These are phyloP conservation scores for Carex arenaria DNA, from an alignment of 202 grass and related monocot species.

Conservation along the genomic window DNA sequence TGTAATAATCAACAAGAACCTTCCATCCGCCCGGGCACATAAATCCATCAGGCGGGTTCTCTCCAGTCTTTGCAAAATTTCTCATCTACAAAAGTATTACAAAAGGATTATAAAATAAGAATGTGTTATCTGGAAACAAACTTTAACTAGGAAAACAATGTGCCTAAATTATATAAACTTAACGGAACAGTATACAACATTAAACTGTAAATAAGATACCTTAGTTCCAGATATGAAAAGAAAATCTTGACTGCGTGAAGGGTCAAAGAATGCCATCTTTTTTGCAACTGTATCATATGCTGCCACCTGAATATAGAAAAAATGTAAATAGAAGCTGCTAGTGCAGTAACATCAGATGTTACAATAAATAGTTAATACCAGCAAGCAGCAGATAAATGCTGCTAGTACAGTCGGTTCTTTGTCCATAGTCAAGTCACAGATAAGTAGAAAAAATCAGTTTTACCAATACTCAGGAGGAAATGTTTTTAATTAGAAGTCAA, in stretches of 20 bases:
- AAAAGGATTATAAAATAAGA: conserved; percentile 9
- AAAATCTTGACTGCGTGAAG: conserved; percentile 79
- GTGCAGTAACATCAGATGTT: background rate
- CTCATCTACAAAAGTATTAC: conserved; percentile 57
- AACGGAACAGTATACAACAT: background rate
- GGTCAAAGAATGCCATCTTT: conserved; percentile 97
- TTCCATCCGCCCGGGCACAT: conserved; percentile 94
- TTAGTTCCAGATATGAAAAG: conserved; percentile 98
- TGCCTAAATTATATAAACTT: background rate
- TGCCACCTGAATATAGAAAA: conserved; percentile 48
- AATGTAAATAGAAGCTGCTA: background rate
- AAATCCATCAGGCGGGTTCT: conserved; percentile 87
- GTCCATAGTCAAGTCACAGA: background rate
- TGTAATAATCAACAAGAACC: conserved; percentile 87
- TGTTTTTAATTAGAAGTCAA: background rate
- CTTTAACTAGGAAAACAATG: background rate
- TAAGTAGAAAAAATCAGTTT: background rate
- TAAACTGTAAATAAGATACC: conserved; percentile 33
- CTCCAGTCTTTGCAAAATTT: conserved; percentile 70
- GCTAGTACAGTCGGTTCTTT: background rate
- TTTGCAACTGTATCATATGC: conserved; percentile 71
- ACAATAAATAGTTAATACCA: background rate
- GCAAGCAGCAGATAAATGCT: too few species aligned
- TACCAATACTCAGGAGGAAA: background rate
- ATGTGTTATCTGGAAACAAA: background rate